Base-by-base conservation (phyloP, 1,139 yeast genomes). In the Magnusiomyces clavatus region DNA sequence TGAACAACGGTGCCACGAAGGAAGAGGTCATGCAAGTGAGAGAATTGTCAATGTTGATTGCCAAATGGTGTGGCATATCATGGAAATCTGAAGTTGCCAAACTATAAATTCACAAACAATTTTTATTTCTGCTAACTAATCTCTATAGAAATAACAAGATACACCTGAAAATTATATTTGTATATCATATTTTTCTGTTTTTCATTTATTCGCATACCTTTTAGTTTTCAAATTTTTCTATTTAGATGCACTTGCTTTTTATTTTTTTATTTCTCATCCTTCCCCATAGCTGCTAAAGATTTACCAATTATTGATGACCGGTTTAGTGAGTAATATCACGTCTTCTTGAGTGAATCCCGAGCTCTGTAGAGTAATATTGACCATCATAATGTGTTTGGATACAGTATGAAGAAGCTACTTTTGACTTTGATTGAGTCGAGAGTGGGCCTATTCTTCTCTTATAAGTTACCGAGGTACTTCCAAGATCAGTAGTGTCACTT, bases 1-100 rank as follows among this genome's bases (percentile, higher is more conserved):
- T 82, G 51, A 88, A 88, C 62, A 78, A 82, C 42, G 96, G 96
- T 0, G 86, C 86, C 10, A 73, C 86, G 2, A 65, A 66, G 45
- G 86, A 82, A 49, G 86, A 85, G 57, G 73, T 88, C 48, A 73
- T 73, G 53, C 80, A 79, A 5, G 76, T 81, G 19, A 73, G 95
- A 52, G 71, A 69, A 17, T 63, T 89, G 71, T 82, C 86, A 6
- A 76, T 87, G 54, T 77, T 78, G 54, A 72, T 89, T 34, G 76
- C 89, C 58, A 74, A 76, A 60, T 85, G 95, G 95, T 79, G 85
- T 63, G 95, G 89, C 1, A 74, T 83, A 13, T 71, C 69, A 8
- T 88, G 95, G 76, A 78, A 75, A 56, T 77, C 73, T 2, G 74
- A 74, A 38, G 83, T 82, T 20, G 86, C 88, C 34, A 80, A 78